phyloP scores from a whole-genome alignment of 2,329 filamentous ascomycete genomes.

The Colletotrichum tabaci region DNA sequence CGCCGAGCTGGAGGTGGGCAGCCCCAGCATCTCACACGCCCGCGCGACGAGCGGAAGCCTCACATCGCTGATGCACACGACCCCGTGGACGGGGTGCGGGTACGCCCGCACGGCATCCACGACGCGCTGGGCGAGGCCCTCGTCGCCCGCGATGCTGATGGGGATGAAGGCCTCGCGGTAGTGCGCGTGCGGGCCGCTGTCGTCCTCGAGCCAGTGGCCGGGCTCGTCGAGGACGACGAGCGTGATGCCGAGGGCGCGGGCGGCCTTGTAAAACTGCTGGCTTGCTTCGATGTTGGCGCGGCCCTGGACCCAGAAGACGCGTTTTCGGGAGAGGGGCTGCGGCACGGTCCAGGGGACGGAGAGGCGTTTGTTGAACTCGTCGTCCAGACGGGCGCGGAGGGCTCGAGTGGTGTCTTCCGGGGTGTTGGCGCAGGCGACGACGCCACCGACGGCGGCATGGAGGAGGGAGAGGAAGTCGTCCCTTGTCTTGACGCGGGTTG shows the following conservation, averaged over 20 bases:
- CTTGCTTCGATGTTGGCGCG: slow-evolving; percentile 26
- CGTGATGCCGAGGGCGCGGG: slow-evolving; percentile 52
- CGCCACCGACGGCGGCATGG: no score
- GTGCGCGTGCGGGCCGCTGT: slow-evolving; percentile 42
- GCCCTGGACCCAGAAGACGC: slow-evolving; percentile 30
- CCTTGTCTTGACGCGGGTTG: no score
- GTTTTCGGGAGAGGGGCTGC: not conserved
- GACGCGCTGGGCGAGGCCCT: slow-evolving; percentile 49
- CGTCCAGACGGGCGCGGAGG: not conserved
- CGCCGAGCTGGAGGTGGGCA: slow-evolving; percentile 49
- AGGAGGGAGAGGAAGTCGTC: no score
- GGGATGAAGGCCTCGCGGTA: slow-evolving; percentile 53
- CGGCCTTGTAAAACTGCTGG: slow-evolving; percentile 26
- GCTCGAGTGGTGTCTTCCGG: no score
- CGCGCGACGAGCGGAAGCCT: slow-evolving; percentile 48
- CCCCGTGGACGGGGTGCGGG: slow-evolving; percentile 50
- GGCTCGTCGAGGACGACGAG: slow-evolving; percentile 54
- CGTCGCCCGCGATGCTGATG: slow-evolving; percentile 48
- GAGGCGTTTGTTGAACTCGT: not conserved
- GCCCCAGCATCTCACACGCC: slow-evolving; percentile 50
- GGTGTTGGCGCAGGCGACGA: no score
- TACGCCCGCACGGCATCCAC: slow-evolving; percentile 48
- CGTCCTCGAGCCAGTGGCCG: slow-evolving; percentile 56
- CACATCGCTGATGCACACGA: slow-evolving; percentile 54
- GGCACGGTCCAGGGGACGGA: slow-evolving; percentile 8